Conservation (phyloP, 2,329 filamentous ascomycete species). For the Albifimbria verrucaria region DNA sequence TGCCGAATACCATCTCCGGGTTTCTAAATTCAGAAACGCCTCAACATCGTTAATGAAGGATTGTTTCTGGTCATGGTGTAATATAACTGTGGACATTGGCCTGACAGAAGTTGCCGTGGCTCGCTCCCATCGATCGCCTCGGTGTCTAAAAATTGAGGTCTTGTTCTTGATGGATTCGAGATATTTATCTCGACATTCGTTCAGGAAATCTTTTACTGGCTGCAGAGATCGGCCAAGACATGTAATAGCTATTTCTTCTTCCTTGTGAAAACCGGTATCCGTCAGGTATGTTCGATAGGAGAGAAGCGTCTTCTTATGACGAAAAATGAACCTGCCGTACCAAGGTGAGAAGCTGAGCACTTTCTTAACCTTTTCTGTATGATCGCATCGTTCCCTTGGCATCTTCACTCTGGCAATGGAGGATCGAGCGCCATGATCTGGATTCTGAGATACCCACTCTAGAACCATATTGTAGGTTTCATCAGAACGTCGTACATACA, state of each 20-base stretch:
- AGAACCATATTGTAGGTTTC: slow-evolving; percentile 10
- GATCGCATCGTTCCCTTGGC: too few relatives aligned
- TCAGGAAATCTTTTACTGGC: slow-evolving; percentile 23
- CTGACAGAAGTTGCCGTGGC: slow-evolving; percentile 15
- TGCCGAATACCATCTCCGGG: slow-evolving; percentile 26
- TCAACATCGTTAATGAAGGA: slow-evolving; percentile 28
- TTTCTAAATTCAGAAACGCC: slow-evolving; percentile 30
- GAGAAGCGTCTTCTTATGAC: slow-evolving; percentile 10
- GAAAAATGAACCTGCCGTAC: slow-evolving; percentile 9
- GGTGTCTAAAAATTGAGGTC: slow-evolving; percentile 24
- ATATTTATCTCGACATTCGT: slow-evolving; percentile 24
- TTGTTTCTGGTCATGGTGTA: slow-evolving; percentile 10
- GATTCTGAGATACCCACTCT: slow-evolving; percentile 10
- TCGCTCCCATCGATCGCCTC: slow-evolving; percentile 19
- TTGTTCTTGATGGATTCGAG: slow-evolving; percentile 24
- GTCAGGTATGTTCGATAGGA: slow-evolving; percentile 8
- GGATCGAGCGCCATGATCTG: slow-evolving; percentile 13
- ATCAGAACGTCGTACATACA: slow-evolving; percentile 5
- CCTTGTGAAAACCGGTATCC: slow-evolving; percentile 12
- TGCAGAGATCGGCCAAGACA: slow-evolving; percentile 18
- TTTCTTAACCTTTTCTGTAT: slow-evolving; percentile 9
- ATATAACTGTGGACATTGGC: slow-evolving; percentile 14
- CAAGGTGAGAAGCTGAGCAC: slow-evolving; percentile 8
- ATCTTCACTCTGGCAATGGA: slow-evolving; percentile 5
- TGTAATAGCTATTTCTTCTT: slow-evolving; percentile 19